Conservation (phyloP, 768 basidiomycete species). For the Pleurotus citrinopileatus region DNA sequence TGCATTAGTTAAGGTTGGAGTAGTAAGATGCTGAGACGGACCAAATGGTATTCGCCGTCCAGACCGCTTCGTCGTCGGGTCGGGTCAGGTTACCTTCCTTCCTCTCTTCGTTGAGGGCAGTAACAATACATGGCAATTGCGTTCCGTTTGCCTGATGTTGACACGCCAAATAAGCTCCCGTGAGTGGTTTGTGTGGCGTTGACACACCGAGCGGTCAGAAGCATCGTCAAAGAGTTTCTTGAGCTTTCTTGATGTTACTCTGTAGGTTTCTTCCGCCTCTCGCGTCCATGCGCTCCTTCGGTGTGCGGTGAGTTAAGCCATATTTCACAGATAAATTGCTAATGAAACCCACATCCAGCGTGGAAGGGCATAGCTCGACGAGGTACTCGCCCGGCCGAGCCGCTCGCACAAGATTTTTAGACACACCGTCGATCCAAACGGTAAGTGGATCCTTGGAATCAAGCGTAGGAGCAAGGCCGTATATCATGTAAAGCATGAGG, state of each 20-base stretch:
- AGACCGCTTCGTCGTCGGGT: neutral
- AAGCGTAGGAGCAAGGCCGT: constrained; percentile 9
- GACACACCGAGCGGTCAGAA: neutral
- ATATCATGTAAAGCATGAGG: constrained; percentile 7
- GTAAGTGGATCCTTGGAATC: neutral
- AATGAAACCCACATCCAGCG: constrained; percentile 24
- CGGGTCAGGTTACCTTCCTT: neutral
- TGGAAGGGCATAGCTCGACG: constrained; percentile 31
- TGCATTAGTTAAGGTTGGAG: neutral
- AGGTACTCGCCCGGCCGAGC: constrained; percentile 28
- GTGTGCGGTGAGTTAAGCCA: constrained; percentile 15
- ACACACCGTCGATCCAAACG: constrained; percentile 10
- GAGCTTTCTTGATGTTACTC: constrained; percentile 20
- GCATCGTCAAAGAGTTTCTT: constrained; percentile 14
- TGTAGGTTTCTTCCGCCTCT: neutral
- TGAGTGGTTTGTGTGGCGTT: too few relatives aligned
- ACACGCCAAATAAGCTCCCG: neutral
- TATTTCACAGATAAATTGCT: constrained; percentile 16
- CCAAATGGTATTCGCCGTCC: constrained; percentile 13
- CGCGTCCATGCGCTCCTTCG: neutral
- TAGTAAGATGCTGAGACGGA: neutral
- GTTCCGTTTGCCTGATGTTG: neutral
- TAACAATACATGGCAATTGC: neutral
- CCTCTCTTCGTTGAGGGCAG: neutral
- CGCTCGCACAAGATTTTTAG: constrained; percentile 22